Conservation (phyloP, 2,329 filamentous ascomycete species). For the Colletotrichum gloeosporioides region DNA sequence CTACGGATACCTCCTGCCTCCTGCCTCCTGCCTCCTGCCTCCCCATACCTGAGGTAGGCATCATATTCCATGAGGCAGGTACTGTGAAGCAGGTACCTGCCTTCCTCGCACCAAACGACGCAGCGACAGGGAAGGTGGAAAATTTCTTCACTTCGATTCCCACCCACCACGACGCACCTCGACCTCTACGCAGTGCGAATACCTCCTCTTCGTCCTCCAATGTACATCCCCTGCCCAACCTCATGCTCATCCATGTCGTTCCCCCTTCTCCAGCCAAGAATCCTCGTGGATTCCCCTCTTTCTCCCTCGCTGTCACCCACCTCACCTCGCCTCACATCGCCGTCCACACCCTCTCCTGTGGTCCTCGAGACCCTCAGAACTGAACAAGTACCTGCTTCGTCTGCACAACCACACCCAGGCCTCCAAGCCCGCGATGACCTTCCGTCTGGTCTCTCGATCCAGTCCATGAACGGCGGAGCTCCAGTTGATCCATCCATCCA, state of each 20-base stretch:
- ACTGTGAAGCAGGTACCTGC: background rate
- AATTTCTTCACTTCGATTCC: slow-evolving; percentile 18
- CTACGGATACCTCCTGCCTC: background rate
- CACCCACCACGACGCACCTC: background rate
- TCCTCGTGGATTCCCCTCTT: background rate
- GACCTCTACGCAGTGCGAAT: too few species aligned
- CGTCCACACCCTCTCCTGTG: background rate
- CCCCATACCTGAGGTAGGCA: background rate
- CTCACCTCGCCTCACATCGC: background rate
- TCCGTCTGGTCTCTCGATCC: background rate
- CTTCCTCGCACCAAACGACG: background rate
- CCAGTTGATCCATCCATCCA: slow-evolving; percentile 10
- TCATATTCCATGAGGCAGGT: background rate
- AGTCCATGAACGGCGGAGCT: background rate
- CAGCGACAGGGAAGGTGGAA: slow-evolving; percentile 16
- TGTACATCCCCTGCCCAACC: background rate
- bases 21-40: background rate
- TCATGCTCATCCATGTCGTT: background rate
- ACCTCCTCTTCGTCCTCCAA: background rate
- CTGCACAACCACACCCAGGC: background rate
- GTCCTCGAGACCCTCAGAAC: background rate
- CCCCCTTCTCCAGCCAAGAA: background rate
- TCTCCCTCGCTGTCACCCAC: background rate
- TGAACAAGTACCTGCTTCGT: background rate
- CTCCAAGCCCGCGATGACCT: background rate